A percentile compares a stretch with the other conserved stretches of the same genome.
phyloP scores from a whole-genome alignment of 371 early-diverging fungal species.

The Lichtheimia hyalospora region DNA sequence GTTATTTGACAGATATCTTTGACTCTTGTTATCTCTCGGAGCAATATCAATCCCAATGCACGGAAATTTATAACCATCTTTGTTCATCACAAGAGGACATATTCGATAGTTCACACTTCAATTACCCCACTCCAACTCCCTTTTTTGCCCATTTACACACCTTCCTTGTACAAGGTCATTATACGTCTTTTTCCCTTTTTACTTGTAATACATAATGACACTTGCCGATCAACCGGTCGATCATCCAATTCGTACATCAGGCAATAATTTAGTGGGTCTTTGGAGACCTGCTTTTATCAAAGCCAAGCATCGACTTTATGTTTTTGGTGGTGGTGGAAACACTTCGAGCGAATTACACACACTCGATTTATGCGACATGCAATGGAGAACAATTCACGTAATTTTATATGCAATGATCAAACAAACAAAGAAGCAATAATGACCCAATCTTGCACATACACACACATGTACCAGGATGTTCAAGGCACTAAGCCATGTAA shows the following conservation, averaged over 20 bases:
- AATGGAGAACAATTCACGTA: conserved; percentile 39
- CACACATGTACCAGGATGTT: too few species aligned
- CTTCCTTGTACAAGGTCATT: neutral
- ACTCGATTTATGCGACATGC: conserved; percentile 46
- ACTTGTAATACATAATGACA: neutral
- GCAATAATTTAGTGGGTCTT: conserved; percentile 57
- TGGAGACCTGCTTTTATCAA: conserved; percentile 64
- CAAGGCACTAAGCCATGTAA: conserved; percentile 36
- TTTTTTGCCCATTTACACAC: too few species aligned
- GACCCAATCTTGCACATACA: too few species aligned
- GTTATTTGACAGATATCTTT: too few species aligned
- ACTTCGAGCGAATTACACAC: conserved; percentile 57
- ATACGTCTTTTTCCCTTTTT: neutral
- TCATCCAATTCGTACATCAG: conserved; percentile 50
- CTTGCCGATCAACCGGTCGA: conserved; percentile 12
- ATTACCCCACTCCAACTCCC: too few species aligned
- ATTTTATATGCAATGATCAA: too few species aligned
- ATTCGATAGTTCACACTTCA: too few species aligned
- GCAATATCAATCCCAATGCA: too few species aligned
- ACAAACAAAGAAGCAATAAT: too few species aligned
- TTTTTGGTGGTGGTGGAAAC: conserved; percentile 64
- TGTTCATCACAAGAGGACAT: too few species aligned
- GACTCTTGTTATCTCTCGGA: too few species aligned
- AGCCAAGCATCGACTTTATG: conserved; percentile 52
- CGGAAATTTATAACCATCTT: too few species aligned